These are phyloP conservation scores for Pisolithus orientalis DNA, from an alignment of 768 basidiomycete species.

Conservation along the genomic window DNA sequence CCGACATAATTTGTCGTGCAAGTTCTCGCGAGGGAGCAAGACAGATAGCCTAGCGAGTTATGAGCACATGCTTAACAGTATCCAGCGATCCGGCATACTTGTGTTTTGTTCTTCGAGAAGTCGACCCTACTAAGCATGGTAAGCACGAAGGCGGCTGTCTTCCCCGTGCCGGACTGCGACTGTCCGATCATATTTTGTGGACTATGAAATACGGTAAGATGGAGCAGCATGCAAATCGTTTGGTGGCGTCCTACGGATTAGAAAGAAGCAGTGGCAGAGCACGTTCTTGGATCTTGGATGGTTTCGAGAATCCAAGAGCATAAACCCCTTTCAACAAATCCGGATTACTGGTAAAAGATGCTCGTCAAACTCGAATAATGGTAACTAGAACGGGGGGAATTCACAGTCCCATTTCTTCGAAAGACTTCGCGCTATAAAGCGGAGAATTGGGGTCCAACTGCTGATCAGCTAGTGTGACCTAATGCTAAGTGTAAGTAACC, in stretches of 20 bases:
- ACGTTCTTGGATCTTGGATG: slow-evolving; percentile 97
- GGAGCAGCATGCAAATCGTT: background rate
- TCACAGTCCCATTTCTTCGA: slow-evolving; percentile 93
- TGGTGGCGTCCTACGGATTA: slow-evolving; percentile 71
- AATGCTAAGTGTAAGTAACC: slow-evolving; percentile 7
- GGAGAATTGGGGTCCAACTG: slow-evolving; percentile 96
- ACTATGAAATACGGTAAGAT: slow-evolving; percentile 37
- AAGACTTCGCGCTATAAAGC: slow-evolving; percentile 85
- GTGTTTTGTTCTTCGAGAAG: slow-evolving; percentile 73
- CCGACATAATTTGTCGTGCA: slow-evolving; percentile 95
- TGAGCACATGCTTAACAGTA: background rate
- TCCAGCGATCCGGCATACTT: slow-evolving; percentile 40
- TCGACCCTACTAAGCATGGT: slow-evolving; percentile 96
- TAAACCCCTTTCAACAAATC: slow-evolving; percentile 93
- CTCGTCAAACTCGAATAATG: background rate
- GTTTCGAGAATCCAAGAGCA: slow-evolving; percentile 93
- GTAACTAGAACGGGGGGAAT: slow-evolving; percentile 24
- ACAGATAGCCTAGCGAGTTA: slow-evolving; percentile 69
- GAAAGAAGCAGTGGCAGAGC: slow-evolving; percentile 86
- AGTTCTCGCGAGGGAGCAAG: slow-evolving; percentile 97
- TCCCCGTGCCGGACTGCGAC: slow-evolving; percentile 98
- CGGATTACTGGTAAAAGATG: slow-evolving; percentile 46
- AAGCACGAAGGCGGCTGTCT: slow-evolving; percentile 96
- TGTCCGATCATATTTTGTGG: slow-evolving; percentile 98
- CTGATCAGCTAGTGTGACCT: slow-evolving; percentile 96